Conservation (phyloP, 2,329 filamentous ascomycete species). For the Talaromyces sp. region DNA sequence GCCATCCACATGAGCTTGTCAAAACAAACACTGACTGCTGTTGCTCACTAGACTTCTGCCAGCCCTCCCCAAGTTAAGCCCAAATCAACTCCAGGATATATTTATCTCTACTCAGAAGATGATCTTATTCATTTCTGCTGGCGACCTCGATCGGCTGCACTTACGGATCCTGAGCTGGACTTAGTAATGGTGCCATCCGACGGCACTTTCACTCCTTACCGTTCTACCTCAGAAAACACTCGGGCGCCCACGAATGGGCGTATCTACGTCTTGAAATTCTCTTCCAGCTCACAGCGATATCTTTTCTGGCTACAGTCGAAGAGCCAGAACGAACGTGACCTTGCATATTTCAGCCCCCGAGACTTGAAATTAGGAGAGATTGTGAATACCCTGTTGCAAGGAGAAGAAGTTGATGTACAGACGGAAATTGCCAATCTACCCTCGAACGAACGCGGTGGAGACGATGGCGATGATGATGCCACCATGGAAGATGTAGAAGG, state of each 20-base stretch:
- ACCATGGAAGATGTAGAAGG: conserved; percentile 76
- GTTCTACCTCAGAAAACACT: conserved; percentile 60
- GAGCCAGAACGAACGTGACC: conserved; percentile 69
- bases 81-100: conserved; percentile 72
- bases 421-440: conserved; percentile 67
- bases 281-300: conserved; percentile 84
- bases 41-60: conserved; percentile 47
- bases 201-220: conserved; percentile 81
- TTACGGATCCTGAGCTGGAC: conserved; percentile 77
- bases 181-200: conserved; percentile 92
- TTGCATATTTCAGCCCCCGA: conserved; percentile 77
- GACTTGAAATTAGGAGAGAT: conserved; percentile 86
- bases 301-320: conserved; percentile 97
- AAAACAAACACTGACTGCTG: conserved; percentile 14
- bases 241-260: conserved; percentile 74
- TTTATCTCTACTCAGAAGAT: conserved; percentile 92
- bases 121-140: conserved; percentile 97
- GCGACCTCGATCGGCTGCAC: conserved; percentile 71
- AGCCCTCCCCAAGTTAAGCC: conserved; percentile 72
- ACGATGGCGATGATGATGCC: conserved; percentile 68
- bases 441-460: conserved; percentile 45
- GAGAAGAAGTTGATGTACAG: conserved; percentile 80
- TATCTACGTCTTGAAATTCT: conserved; percentile 91
- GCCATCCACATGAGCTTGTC: conserved; percentile 1
- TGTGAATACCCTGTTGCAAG: conserved; percentile 79